Evolutionary conservation across 208 protist species (phyloP).

Genomic region (Acanthamoeba triangularis): DNA sequence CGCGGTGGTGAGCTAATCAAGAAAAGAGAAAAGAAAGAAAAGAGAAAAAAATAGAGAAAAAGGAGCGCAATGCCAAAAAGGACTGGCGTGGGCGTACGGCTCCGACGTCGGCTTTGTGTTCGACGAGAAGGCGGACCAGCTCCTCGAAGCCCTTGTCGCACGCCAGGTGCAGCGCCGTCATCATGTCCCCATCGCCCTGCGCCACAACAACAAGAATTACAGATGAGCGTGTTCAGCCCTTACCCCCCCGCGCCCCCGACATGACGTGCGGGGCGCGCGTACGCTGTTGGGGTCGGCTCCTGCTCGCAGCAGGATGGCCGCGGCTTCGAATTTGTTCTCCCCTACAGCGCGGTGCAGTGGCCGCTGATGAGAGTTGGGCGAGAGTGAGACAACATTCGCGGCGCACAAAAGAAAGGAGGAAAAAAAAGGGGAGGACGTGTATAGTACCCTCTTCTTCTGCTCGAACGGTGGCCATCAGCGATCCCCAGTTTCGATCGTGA

Average conservation of each 20-base stretch:
- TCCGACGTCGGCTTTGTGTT: constrained; percentile 23
- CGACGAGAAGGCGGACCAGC: constrained; percentile 6
- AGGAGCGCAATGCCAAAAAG: neutral
- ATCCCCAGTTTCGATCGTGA: neutral
- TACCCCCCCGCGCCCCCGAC: too few relatives aligned
- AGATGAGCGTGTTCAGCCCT: too few relatives aligned
- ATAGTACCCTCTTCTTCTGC: constrained; percentile 58
- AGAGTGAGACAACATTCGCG: neutral
- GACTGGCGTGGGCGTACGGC: constrained; percentile 7
- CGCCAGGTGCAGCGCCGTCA: constrained; percentile 15
- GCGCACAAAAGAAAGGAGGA: neutral
- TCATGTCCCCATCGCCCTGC: neutral
- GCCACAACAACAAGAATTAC: neutral
- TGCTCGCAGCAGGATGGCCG: neutral
- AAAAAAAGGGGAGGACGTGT: neutral
- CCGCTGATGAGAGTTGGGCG: neutral
- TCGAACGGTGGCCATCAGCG: neutral
- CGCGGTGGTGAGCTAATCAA: neutral
- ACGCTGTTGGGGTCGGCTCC: constrained; percentile 43
- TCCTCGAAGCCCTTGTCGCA: constrained; percentile 62
- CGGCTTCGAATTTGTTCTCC: constrained; percentile 23
- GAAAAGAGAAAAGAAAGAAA: neutral
- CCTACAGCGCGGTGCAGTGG: constrained; percentile 10
- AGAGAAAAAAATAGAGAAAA: neutral
- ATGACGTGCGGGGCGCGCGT: neutral